Evolutionary conservation across 2,329 filamentous ascomycete species (phyloP), one percentile per base, ranked within the genome.

Genomic region (Nemania abortiva): DNA sequence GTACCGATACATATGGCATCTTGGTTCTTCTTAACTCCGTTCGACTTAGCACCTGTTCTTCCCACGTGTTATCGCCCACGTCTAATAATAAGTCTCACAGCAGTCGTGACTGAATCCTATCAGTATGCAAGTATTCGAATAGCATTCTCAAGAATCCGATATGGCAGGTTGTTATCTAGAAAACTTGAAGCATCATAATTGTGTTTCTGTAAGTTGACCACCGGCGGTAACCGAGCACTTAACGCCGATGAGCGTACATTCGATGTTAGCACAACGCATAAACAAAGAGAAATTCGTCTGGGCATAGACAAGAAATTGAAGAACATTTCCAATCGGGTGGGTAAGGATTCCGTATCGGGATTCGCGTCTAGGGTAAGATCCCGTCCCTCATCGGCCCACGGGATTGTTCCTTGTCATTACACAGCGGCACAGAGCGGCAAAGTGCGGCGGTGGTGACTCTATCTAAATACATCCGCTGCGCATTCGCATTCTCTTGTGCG

Each of bases 321-420:
- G 24, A 52, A 54, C 20, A 55, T 13, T 63, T 27, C 54, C 60
- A 18, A 22, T 20, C 52, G 60, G 37, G 37, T 47, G 22, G 27
- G 9, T 49, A 47, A 56, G 50, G 47, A 49, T 63, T 49, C 49
- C 60, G 55, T 47, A 60, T 52, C 65, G 65, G 64, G 50, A 55
- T 70, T 70, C 64, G 68, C 60, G 67, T 29, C 59, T 63, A 55
- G 22, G 54, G 55, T 52, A 60, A 49, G 49, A 49, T 11, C 22
- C 59, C 53, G 61, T n/a, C 37, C 34, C 29, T 24, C 31, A 27
- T 10, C 3, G 3, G 18, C 31, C 13, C 27, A 49, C 18, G 11
- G 5, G 18, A 31, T n/a, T 7, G 18, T 29, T 24, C 4, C 27
- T 29, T 53, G 50, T 4, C 27, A 42, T 10, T 49, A 18, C 13